Base-by-base conservation (phyloP, 495 filamentous ascomycete genomes). In the Usnea hakonensis region DNA sequence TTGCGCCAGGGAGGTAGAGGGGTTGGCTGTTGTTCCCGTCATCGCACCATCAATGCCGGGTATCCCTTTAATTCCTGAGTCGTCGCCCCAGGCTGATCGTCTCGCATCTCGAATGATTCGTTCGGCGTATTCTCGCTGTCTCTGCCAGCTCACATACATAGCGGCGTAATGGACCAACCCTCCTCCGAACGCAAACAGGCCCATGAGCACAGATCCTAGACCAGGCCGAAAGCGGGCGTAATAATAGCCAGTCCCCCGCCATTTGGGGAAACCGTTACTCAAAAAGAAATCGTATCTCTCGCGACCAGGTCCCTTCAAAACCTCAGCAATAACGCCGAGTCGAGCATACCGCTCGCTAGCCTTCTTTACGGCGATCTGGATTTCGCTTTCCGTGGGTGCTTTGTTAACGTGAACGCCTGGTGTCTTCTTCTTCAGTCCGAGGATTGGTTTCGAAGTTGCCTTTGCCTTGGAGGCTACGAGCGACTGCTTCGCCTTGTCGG, bases 241-340 rank as follows among this genome's bases (percentile, higher is more conserved):
- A 80, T 97, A 97, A 79, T 97, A 99, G 58, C 92, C 95, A 21
- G 94, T 97, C 38, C 95, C 94, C 73, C 89, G 90, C 94, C 95
- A 98, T 55, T 82, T 85, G 14, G 94, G 94, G 75, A 99, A 99
- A 26, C 94, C 94, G 75, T 97, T 90, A 68, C 78, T 81, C 58
- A 99, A 77, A 78, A 99, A 99, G 73, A 96, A 85, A 73, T 99
- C 92, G 73, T 99, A 99, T 57, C 95, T 88, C 68, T 89, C 90
- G 46, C 95, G 83, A 26, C 77, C 77, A 3, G 85, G 77, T 2
- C 93, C 91, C 58, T 88, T 86, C 26, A 99, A 85, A 68, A 99
- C 87, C 65, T 89, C 87, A 64, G 87, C 84, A 41, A 97, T 85
- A 68, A 92, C 82, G 67, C 87, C 87, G 28, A 97, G 79, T 28